These are phyloP conservation scores for Sclerotinia minor DNA, from an alignment of 2,329 filamentous ascomycete species.

Conservation along the genomic window DNA sequence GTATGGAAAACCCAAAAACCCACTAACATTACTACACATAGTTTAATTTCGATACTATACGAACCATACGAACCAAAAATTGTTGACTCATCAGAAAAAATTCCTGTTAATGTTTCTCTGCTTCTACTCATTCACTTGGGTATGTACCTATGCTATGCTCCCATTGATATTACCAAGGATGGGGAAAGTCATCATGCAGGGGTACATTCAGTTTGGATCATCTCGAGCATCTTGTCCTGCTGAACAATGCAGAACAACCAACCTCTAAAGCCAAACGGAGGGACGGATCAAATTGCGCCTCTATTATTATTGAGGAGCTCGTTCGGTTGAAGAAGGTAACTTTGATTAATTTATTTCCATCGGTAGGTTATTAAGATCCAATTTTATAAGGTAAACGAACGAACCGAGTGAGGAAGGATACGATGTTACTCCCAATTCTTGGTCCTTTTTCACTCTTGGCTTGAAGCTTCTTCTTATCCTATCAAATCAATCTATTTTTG, in stretches of 20 bases:
- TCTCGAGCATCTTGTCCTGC: slow-evolving; percentile 15
- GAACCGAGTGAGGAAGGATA: background rate
- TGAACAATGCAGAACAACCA: background rate
- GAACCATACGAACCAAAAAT: background rate
- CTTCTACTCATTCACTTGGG: background rate
- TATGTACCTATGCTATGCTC: background rate
- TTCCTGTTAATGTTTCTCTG: background rate
- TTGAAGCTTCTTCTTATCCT: slow-evolving; percentile 2
- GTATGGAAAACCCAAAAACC: background rate
- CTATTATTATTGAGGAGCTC: background rate
- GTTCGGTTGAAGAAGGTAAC: slow-evolving; percentile 14
- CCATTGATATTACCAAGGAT: background rate
- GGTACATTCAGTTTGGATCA: slow-evolving; percentile 11
- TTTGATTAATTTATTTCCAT: background rate
- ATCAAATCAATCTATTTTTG: slow-evolving; percentile 4
- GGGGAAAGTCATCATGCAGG: slow-evolving; percentile 9
- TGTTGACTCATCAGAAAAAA: background rate
- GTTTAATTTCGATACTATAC: background rate
- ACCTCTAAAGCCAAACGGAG: background rate
- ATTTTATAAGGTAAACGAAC: background rate
- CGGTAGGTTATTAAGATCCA: background rate
- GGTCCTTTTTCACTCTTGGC: background rate
- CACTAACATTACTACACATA: background rate
- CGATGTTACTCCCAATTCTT: slow-evolving; percentile 19
- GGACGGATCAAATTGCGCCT: background rate